Conservation (phyloP, 306 rosid species). For the Vachellia pachyceras region DNA sequence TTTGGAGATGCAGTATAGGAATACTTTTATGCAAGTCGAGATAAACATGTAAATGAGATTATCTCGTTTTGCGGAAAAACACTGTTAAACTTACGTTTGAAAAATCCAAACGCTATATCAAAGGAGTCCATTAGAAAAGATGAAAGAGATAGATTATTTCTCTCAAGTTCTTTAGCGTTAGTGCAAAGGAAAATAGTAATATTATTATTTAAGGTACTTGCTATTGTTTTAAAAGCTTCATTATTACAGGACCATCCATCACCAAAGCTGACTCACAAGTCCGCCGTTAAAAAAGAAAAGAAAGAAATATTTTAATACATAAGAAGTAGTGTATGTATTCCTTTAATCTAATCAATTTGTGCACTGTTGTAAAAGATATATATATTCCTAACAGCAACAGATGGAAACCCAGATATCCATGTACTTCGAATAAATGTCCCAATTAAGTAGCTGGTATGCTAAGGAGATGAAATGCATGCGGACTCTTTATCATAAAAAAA, state of each 20-base stretch:
- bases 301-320: background rate
- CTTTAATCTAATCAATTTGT: no score
- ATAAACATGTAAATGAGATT: no score
- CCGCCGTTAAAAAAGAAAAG: background rate
- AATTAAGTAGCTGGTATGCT: no score
- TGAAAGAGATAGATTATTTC: background rate
- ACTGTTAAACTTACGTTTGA: no score
- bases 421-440: no score
- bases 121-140: background rate
- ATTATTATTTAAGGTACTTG: background rate
- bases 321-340: background rate
- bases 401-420: background rate
- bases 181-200: slow-evolving; percentile 2
- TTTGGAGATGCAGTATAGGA: no score
- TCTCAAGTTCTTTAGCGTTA: background rate
- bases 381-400: no score
- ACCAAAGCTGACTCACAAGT: background rate
- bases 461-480: no score
- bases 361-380: background rate
- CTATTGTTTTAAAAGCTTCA: background rate
- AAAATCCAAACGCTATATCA: no score
- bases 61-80: no score
- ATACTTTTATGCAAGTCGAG: no score
- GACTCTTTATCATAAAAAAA: no score
- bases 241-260: background rate